Conservation (phyloP, 202 grass and related monocot species). For the Panicum hallii region DNA sequence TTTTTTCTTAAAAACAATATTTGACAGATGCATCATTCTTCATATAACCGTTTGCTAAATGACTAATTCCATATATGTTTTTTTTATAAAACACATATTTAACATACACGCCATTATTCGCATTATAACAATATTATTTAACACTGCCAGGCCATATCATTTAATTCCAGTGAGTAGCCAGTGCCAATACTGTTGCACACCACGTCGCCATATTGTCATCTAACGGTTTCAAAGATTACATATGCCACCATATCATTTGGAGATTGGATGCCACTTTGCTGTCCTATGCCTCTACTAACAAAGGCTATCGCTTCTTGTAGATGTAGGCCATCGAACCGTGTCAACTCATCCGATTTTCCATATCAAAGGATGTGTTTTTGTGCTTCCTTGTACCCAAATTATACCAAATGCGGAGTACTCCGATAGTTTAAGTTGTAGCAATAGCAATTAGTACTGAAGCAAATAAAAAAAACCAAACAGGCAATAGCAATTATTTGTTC, state of each 20-base stretch:
- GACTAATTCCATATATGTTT: too few species aligned
- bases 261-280: background rate
- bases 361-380: too few species aligned
- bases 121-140: background rate
- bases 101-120: background rate
- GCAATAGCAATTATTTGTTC: background rate
- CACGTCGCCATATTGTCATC: too few species aligned
- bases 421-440: background rate
- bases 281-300: background rate
- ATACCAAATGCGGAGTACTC: background rate
- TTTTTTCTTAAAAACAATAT: background rate
- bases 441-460: too few species aligned
- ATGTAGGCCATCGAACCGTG: background rate
- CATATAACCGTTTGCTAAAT: background rate
- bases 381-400: background rate
- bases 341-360: background rate
- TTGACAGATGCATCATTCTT: background rate
- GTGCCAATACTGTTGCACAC: background rate
- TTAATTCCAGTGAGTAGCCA: background rate
- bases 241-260: background rate
- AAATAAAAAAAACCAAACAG: too few species aligned
- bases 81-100: background rate
- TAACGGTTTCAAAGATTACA: too few species aligned
- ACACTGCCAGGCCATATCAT: background rate
- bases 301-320: background rate